These are phyloP conservation scores for Cairneyella variabilis DNA, from an alignment of 495 filamentous ascomycete genomes.

Conservation along the genomic window DNA sequence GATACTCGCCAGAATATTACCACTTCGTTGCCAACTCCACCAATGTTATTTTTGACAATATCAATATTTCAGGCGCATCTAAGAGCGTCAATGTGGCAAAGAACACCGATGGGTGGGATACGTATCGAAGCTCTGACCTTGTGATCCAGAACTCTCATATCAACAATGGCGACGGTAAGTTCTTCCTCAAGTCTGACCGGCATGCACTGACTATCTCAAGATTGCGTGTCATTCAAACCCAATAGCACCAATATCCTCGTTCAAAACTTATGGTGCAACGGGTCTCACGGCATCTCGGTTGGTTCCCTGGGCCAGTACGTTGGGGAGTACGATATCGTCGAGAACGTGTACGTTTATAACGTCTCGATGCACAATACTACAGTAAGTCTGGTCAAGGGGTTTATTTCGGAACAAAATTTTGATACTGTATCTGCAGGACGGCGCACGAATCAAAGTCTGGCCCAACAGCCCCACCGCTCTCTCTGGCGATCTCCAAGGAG, in stretches of 20 bases:
- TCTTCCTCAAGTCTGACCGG: not conserved
- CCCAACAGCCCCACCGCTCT: slow-evolving; percentile 47
- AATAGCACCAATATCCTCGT: slow-evolving; percentile 72
- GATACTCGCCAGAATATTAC: slow-evolving; percentile 64
- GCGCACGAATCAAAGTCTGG: slow-evolving; percentile 72
- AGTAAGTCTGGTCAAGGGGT: slow-evolving; percentile 7
- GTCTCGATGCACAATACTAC: slow-evolving; percentile 62
- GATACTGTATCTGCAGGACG: slow-evolving; percentile 34
- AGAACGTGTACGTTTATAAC: slow-evolving; percentile 63
- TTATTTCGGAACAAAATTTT: not conserved
- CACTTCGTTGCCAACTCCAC: slow-evolving; percentile 65
- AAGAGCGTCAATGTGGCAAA: slow-evolving; percentile 51
- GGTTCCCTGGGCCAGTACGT: slow-evolving; percentile 65
- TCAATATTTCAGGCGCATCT: slow-evolving; percentile 57
- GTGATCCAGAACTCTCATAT: slow-evolving; percentile 67
- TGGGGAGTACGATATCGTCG: slow-evolving; percentile 60
- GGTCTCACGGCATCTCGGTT: slow-evolving; percentile 70
- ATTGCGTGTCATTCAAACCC: slow-evolving; percentile 77
- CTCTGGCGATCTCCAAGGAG: slow-evolving; percentile 56
- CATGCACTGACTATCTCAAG: slow-evolving; percentile 19
- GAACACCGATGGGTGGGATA: slow-evolving; percentile 71
- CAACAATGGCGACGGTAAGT: slow-evolving; percentile 61
- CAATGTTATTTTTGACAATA: slow-evolving; percentile 61
- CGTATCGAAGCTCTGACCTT: slow-evolving; percentile 57
- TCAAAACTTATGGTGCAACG: slow-evolving; percentile 66